Evolutionary conservation across 164 flowering plant genomes (phyloP).

Genomic region (Magnolia officinalis): DNA sequence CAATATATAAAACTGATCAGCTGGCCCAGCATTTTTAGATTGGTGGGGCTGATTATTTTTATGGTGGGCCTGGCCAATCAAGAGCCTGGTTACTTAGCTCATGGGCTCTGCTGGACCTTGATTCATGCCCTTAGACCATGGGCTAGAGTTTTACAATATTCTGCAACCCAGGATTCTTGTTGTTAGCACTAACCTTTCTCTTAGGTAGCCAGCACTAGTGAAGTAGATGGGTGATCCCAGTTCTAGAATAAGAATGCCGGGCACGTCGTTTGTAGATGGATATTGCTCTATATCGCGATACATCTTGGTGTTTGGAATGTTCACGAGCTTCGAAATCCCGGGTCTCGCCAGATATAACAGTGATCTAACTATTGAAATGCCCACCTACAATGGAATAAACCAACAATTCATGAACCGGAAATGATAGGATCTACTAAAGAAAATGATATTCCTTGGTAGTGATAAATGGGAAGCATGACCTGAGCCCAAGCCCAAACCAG

Average conservation of each 20-base stretch:
- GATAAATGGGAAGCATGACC: too few relatives aligned
- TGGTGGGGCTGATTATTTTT: too few relatives aligned
- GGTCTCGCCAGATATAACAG: conserved; percentile 78
- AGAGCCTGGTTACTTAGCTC: too few relatives aligned
- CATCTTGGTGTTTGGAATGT: conserved; percentile 39
- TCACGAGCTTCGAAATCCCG: conserved; percentile 54
- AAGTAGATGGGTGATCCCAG: conserved; percentile 77
- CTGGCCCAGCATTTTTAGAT: too few relatives aligned
- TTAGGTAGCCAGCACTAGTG: conserved; percentile 51
- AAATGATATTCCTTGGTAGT: too few relatives aligned
- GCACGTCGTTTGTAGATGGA: conserved; percentile 31
- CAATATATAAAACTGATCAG: too few relatives aligned
- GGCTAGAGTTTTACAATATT: conserved; percentile 5
- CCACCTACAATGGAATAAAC: conserved; percentile 63
- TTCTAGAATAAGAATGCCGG: conserved; percentile 54
- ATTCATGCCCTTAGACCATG: too few relatives aligned
- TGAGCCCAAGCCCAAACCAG: too few relatives aligned
- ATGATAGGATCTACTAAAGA: too few relatives aligned
- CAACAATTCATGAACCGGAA: background rate
- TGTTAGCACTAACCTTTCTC: conserved; percentile 60
- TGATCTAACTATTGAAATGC: conserved; percentile 50
- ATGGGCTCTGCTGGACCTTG: too few relatives aligned
- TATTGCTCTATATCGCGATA: conserved; percentile 69
- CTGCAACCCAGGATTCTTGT: conserved; percentile 48
- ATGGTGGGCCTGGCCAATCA: too few relatives aligned